These are phyloP conservation scores for Suillus sp. DNA, from an alignment of 768 basidiomycete genomes.

Conservation along the genomic window DNA sequence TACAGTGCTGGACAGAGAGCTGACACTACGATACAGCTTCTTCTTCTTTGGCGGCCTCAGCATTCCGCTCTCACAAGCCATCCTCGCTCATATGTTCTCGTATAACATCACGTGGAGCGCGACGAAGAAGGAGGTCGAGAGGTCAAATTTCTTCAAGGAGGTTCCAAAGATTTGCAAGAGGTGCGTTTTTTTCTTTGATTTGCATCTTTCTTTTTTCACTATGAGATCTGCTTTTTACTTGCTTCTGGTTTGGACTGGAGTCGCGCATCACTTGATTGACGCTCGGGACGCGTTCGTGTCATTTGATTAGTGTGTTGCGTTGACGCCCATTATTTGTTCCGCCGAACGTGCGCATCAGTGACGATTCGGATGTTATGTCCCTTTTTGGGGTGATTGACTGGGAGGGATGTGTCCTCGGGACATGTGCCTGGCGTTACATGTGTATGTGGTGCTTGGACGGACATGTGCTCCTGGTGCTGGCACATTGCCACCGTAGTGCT, in stretches of 20 bases:
- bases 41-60: conserved; percentile 62
- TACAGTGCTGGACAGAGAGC: too few relatives aligned
- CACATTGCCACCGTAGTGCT: neutral
- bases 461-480: neutral
- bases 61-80: conserved; percentile 53
- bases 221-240: too few relatives aligned
- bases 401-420: neutral
- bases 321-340: neutral
- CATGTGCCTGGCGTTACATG: neutral
- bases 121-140: conserved; percentile 81
- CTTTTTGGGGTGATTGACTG: conserved; percentile 17
- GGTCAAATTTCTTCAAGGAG: conserved; percentile 89
- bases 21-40: conserved; percentile 26
- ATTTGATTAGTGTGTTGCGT: conserved; percentile 32
- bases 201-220: too few relatives aligned
- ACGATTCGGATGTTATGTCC: conserved; percentile 15
- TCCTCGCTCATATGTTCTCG: conserved; percentile 57
- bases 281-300: neutral
- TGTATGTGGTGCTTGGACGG: neutral
- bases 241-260: neutral
- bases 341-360: neutral
- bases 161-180: conserved; percentile 75
- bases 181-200: conserved; percentile 40
- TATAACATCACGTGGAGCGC: conserved; percentile 62
- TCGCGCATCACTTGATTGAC: neutral